A percentile compares a stretch with the other conserved stretches of the same genome.
These are phyloP conservation scores for Apostasia ramifera DNA, from an alignment of 106 monocot species.

Conservation along the genomic window DNA sequence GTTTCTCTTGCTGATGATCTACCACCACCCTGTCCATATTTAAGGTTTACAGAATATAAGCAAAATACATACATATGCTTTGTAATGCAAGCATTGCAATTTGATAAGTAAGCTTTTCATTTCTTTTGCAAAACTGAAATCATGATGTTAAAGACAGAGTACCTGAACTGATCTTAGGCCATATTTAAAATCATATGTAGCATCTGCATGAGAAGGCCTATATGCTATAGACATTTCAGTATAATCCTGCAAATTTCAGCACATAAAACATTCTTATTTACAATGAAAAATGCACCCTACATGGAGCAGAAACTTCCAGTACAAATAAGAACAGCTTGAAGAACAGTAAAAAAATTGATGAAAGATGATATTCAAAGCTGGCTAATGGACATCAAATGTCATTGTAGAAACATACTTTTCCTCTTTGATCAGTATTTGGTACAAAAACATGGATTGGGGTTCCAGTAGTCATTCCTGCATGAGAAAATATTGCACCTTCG, in stretches of 20 bases:
- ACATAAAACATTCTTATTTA: not conserved
- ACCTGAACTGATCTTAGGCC: constrained; percentile 80
- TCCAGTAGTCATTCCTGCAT: constrained; percentile 85
- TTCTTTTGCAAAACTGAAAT: not conserved
- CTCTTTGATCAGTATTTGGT: constrained; percentile 98
- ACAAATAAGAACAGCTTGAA: no score
- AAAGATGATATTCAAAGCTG: not conserved
- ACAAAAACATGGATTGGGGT: constrained; percentile 90
- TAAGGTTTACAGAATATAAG: not conserved
- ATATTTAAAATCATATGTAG: constrained; percentile 75
- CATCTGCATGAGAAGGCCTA: constrained; percentile 85
- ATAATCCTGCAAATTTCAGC: constrained; percentile 50
- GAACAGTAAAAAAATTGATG: not conserved
- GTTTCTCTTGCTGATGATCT: constrained; percentile 99
- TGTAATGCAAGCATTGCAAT: not conserved
- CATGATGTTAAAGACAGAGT: not conserved
- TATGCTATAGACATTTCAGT: constrained; percentile 79
- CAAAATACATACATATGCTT: no score
- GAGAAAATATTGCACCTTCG: not conserved
- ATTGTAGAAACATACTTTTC: constrained; percentile 56
- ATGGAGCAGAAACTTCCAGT: no score
- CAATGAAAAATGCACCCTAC: no score
- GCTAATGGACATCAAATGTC: not conserved
- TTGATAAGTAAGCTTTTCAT: not conserved
- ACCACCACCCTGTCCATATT: constrained; percentile 74